Base-by-base conservation (phyloP, 768 basidiomycete genomes). In the Mycena crocata region DNA sequence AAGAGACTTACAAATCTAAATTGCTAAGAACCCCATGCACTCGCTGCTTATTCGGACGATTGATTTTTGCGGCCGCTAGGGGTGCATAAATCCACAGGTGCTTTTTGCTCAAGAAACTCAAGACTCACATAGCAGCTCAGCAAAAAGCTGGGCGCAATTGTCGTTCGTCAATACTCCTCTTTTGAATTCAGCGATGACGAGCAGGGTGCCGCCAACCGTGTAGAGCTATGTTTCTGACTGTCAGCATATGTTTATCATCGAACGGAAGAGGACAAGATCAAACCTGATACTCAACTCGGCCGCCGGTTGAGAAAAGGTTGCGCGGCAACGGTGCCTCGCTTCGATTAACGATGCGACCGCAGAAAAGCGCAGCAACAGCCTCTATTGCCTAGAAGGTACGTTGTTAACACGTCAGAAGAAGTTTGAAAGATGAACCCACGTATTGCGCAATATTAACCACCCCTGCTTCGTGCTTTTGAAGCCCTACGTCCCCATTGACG, bases 41-140 rank as follows among this genome's bases (percentile, higher is more conserved):
- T 30, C 39, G 26, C 23, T 24, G 44, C n/a, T 19, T 10, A 10
- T 10, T 9, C 44, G 23, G 8, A n/a, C 12, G 12, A 24, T 56
- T 56, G 26, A 8, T 40, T 21, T 55, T 24, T 2, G 37, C 39
- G 3, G 52, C 52, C 2, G 52, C 52, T 55, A 17, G 24, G 35
- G 40, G 5, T 34, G 50, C 26, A 15, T 12, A 45, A 12, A 17
- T 40, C 14, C 21, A 35, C 35, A n/a, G 21, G 50, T 52, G 5
- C 10, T 35, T 40, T 24, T 17, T 44, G 32, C 34, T 15, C 32
- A 15, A 35, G 10, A 1, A 15, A n/a, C 15, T 39, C 2, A 26
- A 56, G 5, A n/a, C 55, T 44, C 28, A 56, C 55, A 28, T 17
- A 56, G 40, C 55, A 56, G 26, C 21, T 56, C 55, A 1, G 55